Percentiles rank a stretch among this genome's conserved stretches.
Conservation (phyloP, 2,329 filamentous ascomycete species). For the Fusarium verrucosum region DNA sequence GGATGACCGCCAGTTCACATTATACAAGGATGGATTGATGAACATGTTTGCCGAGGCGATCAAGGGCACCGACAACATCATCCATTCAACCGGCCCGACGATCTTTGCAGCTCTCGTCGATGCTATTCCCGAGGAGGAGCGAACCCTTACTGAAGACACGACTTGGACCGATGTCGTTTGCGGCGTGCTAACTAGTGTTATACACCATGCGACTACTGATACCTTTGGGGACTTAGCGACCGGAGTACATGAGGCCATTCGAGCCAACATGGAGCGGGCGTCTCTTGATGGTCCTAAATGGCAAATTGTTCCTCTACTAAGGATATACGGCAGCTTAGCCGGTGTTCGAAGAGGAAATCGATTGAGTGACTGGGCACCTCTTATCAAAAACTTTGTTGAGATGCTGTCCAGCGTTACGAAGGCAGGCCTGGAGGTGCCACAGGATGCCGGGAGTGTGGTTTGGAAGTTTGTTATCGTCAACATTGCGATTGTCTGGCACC, state of each 20-base stretch:
- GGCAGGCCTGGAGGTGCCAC: slow-evolving; percentile 48
- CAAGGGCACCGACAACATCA: slow-evolving; percentile 67
- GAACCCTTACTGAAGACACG: slow-evolving; percentile 56
- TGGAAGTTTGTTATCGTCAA: slow-evolving; percentile 69
- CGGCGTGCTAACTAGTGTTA: slow-evolving; percentile 80
- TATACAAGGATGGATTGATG: slow-evolving; percentile 91
- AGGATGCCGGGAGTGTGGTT: slow-evolving; percentile 54
- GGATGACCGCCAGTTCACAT: slow-evolving; percentile 66
- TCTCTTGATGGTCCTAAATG: slow-evolving; percentile 39
- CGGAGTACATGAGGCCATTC: slow-evolving; percentile 64
- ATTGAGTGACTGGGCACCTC: slow-evolving; percentile 73
- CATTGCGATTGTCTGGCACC: slow-evolving; percentile 74
- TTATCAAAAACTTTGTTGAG: slow-evolving; percentile 66
- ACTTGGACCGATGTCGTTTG: slow-evolving; percentile 73
- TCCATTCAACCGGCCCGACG: slow-evolving; percentile 68
- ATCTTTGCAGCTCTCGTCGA: slow-evolving; percentile 63
- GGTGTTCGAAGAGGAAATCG: slow-evolving; percentile 84
- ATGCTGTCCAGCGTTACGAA: slow-evolving; percentile 61
- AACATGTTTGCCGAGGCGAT: slow-evolving; percentile 87
- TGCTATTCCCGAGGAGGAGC: slow-evolving; percentile 61
- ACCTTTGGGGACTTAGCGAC: slow-evolving; percentile 76
- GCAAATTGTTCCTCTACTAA: slow-evolving; percentile 59
- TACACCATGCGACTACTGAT: slow-evolving; percentile 81
- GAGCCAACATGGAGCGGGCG: slow-evolving; percentile 49
- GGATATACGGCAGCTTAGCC: slow-evolving; percentile 73